A percentile compares a stretch with the other conserved stretches of the same genome.
phyloP scores from a whole-genome alignment of 148 eudicot species.

The Fallopia convolvulus region DNA sequence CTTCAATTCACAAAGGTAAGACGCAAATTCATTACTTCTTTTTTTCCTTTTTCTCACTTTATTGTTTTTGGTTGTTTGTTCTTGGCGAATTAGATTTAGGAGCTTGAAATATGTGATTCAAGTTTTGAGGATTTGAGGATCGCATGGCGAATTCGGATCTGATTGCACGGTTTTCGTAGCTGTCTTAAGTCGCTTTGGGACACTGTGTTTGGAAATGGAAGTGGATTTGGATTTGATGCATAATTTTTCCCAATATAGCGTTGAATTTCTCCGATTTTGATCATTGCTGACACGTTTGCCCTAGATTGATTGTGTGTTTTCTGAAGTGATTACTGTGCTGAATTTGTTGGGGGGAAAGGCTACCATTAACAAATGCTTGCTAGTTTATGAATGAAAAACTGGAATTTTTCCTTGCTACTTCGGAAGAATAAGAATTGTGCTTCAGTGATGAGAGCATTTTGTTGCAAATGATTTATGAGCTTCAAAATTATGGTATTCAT shows the following conservation, averaged over 20 bases:
- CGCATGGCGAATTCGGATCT: background rate
- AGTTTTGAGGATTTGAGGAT: slow-evolving; percentile 7
- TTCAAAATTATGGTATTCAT: background rate
- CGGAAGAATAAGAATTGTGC: background rate
- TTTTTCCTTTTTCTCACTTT: background rate
- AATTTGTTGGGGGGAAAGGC: background rate
- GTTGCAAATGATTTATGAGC: background rate
- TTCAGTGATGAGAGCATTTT: background rate
- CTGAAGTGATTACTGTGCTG: background rate
- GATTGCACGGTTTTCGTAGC: background rate
- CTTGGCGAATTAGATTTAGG: background rate
- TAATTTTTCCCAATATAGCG: background rate
- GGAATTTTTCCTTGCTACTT: background rate
- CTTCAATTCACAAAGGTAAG: slow-evolving; percentile 52
- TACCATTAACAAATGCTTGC: background rate
- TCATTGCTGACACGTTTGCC: background rate
- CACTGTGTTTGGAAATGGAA: background rate
- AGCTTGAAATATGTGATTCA: background rate
- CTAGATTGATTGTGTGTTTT: background rate
- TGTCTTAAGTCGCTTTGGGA: background rate
- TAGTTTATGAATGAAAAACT: background rate
- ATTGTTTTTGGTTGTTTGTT: background rate
- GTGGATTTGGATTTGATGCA: background rate
- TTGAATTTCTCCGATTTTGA: background rate
- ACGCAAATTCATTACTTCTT: background rate